Percentiles rank a stretch among this genome's conserved stretches.
These are phyloP conservation scores for Candolleomyces eurysporus DNA, from an alignment of 768 basidiomycete genomes.

Conservation along the genomic window DNA sequence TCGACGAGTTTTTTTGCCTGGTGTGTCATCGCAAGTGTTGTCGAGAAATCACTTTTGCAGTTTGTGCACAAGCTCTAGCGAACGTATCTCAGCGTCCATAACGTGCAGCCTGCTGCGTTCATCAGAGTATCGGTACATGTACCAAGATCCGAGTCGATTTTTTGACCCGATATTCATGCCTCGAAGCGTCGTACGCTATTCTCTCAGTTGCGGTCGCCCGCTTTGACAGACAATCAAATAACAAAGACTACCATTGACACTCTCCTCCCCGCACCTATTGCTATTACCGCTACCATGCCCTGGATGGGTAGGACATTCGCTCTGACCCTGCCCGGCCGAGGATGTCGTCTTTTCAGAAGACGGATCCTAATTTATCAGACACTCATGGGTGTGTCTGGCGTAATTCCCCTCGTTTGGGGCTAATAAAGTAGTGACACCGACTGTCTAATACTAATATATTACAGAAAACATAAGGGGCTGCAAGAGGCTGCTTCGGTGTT, in stretches of 20 bases:
- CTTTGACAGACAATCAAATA: neutral
- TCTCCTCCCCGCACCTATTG: neutral
- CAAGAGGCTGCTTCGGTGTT: slow-evolving; percentile 53
- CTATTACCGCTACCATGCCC: neutral
- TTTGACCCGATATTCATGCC: too few relatives aligned
- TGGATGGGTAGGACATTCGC: neutral
- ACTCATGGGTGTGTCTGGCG: slow-evolving; percentile 42
- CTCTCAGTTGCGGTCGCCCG: neutral
- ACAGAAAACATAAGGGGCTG: slow-evolving; percentile 56
- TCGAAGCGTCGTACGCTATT: too few relatives aligned
- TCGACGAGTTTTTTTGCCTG: too few relatives aligned
- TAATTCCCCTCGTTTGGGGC: neutral
- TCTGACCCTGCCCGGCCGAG: neutral
- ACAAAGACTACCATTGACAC: neutral
- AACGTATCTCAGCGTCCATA: too few relatives aligned
- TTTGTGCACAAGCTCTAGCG: too few relatives aligned
- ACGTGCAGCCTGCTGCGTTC: too few relatives aligned
- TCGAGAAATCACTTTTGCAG: too few relatives aligned
- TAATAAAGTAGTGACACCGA: neutral
- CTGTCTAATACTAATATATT: slow-evolving; percentile 13
- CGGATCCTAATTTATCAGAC: slow-evolving; percentile 47
- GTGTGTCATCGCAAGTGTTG: too few relatives aligned
- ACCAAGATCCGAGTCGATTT: too few relatives aligned
- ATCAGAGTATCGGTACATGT: too few relatives aligned
- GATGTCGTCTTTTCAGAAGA: slow-evolving; percentile 9